phyloP scores from a whole-genome alignment of 371 early-diverging fungal species.

The Apophysomyces variabilis region DNA sequence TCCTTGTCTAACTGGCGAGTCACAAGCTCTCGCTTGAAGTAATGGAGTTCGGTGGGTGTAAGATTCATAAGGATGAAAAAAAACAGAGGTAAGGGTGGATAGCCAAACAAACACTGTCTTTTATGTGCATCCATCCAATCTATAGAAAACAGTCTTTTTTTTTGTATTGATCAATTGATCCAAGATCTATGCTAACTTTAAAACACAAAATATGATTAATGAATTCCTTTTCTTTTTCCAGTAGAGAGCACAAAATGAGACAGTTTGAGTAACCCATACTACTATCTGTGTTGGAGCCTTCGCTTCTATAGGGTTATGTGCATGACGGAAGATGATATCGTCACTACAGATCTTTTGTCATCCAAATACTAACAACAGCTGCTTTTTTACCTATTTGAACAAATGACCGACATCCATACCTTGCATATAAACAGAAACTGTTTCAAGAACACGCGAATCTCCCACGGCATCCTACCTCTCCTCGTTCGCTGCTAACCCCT shows the following conservation, averaged over 20 bases:
- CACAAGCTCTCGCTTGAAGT: constrained; percentile 38
- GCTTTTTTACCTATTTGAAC: neutral
- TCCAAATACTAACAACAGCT: neutral
- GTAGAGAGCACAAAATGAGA: too few relatives aligned
- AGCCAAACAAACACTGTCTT: neutral
- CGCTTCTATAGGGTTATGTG: too few relatives aligned
- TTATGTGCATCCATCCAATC: neutral
- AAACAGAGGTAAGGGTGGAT: neutral
- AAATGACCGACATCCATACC: constrained; percentile 1
- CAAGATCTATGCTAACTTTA: neutral
- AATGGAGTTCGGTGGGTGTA: constrained; percentile 31
- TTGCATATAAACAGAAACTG: neutral
- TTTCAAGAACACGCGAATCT: neutral
- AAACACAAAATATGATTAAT: neutral
- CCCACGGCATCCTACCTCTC: neutral
- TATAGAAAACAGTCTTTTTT: neutral
- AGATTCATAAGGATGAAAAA: constrained; percentile 22
- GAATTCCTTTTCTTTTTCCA: too few relatives aligned
- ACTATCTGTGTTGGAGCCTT: too few relatives aligned
- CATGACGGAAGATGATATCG: neutral
- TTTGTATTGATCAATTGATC: too few relatives aligned
- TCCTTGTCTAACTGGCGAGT: constrained; percentile 27
- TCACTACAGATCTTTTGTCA: neutral
- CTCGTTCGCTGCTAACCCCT: too few relatives aligned
- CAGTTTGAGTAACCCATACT: too few relatives aligned